A percentile compares a stretch with the other conserved stretches of the same genome.
Evolutionary conservation across 1,139 yeast species (phyloP).

Genomic region (Zhuliangozyma parablackwelliae): DNA sequence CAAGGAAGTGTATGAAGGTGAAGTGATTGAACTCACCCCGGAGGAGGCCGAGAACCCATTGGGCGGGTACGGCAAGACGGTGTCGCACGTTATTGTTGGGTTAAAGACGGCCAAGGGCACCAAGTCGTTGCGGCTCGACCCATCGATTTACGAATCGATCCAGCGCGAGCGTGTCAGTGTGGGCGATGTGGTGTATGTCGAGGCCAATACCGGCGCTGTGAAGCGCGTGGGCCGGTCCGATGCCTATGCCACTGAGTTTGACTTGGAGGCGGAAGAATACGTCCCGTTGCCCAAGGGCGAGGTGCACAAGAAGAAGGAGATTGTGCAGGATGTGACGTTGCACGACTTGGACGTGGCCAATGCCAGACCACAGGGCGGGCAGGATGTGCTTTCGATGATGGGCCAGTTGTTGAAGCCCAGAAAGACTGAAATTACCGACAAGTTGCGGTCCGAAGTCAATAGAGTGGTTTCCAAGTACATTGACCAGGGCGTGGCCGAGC

Average conservation of each 20-base stretch:
- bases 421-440: conserved; percentile 98
- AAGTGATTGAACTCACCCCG: conserved; percentile 92
- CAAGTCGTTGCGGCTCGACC: conserved; percentile 86
- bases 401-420: conserved; percentile 94
- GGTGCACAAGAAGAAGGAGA: conserved; percentile 96
- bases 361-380: conserved; percentile 98
- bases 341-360: conserved; percentile 96
- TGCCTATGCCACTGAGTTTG: conserved; percentile 97
- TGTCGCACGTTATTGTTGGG: conserved; percentile 90
- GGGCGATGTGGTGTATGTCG: conserved; percentile 96
- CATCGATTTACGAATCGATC: conserved; percentile 90
- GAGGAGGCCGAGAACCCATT: conserved; percentile 96
- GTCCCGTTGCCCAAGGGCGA: conserved; percentile 99
- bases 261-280: conserved; percentile 96
- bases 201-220: conserved; percentile 96
- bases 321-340: conserved; percentile 93
- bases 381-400: conserved; percentile 97
- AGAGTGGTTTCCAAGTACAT: conserved; percentile 94
- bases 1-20: conserved; percentile 98
- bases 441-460: conserved; percentile 87
- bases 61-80: conserved; percentile 97
- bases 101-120: conserved; percentile 95
- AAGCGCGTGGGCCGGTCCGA: conserved; percentile 97
- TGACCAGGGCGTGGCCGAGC: conserved; percentile 97
- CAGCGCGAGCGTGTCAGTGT: conserved; percentile 92